Conservation (phyloP, 345 rosid species). For the Raphanus raphanistrum region DNA sequence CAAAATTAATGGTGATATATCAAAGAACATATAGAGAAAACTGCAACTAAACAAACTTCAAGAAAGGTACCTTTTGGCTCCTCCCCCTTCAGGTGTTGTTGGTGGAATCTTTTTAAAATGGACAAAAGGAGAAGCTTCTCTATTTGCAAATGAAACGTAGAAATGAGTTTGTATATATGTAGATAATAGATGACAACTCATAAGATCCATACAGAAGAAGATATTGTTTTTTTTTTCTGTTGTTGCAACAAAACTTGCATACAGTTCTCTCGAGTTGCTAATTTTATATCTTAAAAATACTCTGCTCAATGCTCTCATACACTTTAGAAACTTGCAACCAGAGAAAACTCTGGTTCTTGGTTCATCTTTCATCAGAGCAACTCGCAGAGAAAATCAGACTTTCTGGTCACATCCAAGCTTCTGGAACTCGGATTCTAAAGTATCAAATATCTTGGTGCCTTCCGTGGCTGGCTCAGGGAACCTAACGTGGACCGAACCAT, state of each 20-base stretch:
- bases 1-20: too few species aligned
- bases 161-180: slow-evolving; percentile 27
- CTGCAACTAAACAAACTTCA: too few species aligned
- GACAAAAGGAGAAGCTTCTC: too few species aligned
- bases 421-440: slow-evolving; percentile 74
- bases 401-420: slow-evolving; percentile 49
- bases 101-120: too few species aligned
- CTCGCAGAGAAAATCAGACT: slow-evolving; percentile 36
- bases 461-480: slow-evolving; percentile 63
- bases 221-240: slow-evolving; percentile 4
- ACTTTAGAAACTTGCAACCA: neutral
- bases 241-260: slow-evolving; percentile 23
- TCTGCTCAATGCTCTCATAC: slow-evolving; percentile 17
- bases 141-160: neutral
- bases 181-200: slow-evolving; percentile 7
- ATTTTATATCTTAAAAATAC: slow-evolving; percentile 11
- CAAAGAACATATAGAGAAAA: too few species aligned
- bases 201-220: slow-evolving; percentile 6
- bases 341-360: slow-evolving; percentile 15
- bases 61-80: too few species aligned
- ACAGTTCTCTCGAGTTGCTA: neutral
- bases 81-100: too few species aligned
- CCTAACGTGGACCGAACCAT: slow-evolving; percentile 80
- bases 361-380: slow-evolving; percentile 7
- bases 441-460: slow-evolving; percentile 56